Percentiles rank a stretch among this genome's conserved stretches.
phyloP scores from a whole-genome alignment of 805 yeast genomes.

The Cyberlindnera xylosilytica region DNA sequence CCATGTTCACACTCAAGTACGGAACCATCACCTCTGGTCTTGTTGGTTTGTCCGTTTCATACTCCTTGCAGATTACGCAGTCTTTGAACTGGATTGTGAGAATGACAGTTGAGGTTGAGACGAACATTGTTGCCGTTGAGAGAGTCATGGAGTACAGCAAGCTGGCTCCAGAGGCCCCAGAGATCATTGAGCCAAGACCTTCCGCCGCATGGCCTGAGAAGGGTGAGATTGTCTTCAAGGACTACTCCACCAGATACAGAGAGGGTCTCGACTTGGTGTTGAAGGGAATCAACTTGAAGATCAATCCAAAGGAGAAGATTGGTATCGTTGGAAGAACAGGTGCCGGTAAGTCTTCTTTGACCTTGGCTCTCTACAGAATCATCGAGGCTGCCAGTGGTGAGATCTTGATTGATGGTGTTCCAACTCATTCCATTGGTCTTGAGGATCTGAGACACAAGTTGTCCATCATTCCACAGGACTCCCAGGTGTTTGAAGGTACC shows the following conservation, averaged over 20 bases:
- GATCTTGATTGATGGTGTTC: conserved; percentile 67
- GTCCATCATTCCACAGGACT: conserved; percentile 91
- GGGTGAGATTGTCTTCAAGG: conserved; percentile 63
- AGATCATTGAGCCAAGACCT: conserved; percentile 65
- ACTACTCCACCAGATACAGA: conserved; percentile 84
- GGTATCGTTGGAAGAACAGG: conserved; percentile 98
- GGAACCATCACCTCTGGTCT: conserved; percentile 84
- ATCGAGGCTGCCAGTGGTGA: conserved; percentile 74
- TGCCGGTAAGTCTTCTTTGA: conserved; percentile 88
- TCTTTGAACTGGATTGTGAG: conserved; percentile 96
- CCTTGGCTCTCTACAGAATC: conserved; percentile 79
- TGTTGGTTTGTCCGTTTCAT: conserved; percentile 91
- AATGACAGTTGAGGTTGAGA: conserved; percentile 98
- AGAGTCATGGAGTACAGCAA: conserved; percentile 84
- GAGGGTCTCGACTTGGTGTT: conserved; percentile 77
- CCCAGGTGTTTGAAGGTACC: conserved; percentile 88
- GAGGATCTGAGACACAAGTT: conserved; percentile 72
- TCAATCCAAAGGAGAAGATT: conserved; percentile 76
- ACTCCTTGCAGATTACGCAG: conserved; percentile 90
- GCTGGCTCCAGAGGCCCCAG: conserved; percentile 85
- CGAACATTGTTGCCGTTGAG: conserved; percentile 95
- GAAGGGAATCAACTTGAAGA: conserved; percentile 58
- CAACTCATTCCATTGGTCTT: conserved; percentile 68
- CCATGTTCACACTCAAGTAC: conserved; percentile 54
- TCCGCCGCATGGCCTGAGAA: conserved; percentile 65